A percentile compares a stretch with the other conserved stretches of the same genome.
These are phyloP conservation scores for Lophium mytilinum DNA, from an alignment of 495 filamentous ascomycete species.

Conservation along the genomic window DNA sequence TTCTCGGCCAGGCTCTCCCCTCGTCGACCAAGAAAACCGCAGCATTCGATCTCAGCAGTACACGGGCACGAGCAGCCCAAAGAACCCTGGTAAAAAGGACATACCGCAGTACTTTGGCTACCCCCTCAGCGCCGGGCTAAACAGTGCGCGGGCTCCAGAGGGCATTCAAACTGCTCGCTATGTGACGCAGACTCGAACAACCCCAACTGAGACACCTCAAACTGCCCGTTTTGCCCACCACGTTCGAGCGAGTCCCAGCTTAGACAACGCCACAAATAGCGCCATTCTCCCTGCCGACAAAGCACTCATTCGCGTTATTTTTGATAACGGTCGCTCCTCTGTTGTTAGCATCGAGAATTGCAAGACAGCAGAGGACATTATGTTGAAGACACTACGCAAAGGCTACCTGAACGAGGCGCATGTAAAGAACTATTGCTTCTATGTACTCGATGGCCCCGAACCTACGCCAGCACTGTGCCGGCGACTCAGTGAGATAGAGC, in stretches of 20 bases:
- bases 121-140: slow-evolving; percentile 20
- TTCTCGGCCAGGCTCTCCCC: slow-evolving; percentile 66
- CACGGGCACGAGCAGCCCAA: slow-evolving; percentile 43
- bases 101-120: slow-evolving; percentile 45
- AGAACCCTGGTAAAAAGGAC: slow-evolving; percentile 43
- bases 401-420: slow-evolving; percentile 47
- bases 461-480: slow-evolving; percentile 69
- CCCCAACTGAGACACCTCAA: slow-evolving; percentile 33
- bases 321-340: slow-evolving; percentile 70
- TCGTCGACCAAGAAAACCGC: slow-evolving; percentile 47
- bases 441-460: slow-evolving; percentile 65
- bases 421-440: slow-evolving; percentile 41
- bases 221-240: slow-evolving; percentile 39
- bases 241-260: slow-evolving; percentile 57
- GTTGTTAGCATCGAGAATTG: slow-evolving; percentile 84
- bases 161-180: slow-evolving; percentile 2
- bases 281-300: slow-evolving; percentile 69
- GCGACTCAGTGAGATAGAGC: slow-evolving; percentile 71
- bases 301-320: slow-evolving; percentile 84
- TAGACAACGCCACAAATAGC: slow-evolving; percentile 55
- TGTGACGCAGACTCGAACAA: slow-evolving; percentile 9
- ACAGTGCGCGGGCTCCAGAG: slow-evolving; percentile 1
- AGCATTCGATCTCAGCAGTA: slow-evolving; percentile 40
- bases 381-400: slow-evolving; percentile 76
- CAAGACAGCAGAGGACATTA: slow-evolving; percentile 83